Base-by-base conservation (phyloP, 2,329 filamentous ascomycete species). In the Aspergillus latus region DNA sequence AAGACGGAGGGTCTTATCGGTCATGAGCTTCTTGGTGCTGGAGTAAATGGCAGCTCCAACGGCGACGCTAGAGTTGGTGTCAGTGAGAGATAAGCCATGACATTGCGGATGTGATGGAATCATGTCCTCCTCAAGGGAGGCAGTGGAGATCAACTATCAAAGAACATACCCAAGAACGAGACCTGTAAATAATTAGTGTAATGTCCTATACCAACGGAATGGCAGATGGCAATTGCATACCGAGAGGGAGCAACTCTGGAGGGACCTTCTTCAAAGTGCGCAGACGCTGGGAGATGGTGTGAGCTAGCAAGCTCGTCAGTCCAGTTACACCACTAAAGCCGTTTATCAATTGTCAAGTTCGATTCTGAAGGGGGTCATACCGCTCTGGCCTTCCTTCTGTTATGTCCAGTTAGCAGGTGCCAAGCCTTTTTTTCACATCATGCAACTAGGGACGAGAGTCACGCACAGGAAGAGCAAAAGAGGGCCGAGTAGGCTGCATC, bases 261-360 rank as follows among this genome's bases (percentile, higher is more conserved):
- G 94, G 94, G 72, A 97, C 88, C 79, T 87, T 87, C 84, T 89
- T 92, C 72, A 97, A 83, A 74, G 86, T 88, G 75, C 92, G 89
- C 70, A 99, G 83, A 75, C 93, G 90, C 82, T 97, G 94, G 65
- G 93, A 96, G 78, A 97, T 86, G 70, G 93, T 97, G 82, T 97
- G 94, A 74, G 91, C 94, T 99, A 57, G 43, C 67, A 55, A 60
- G 49, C 29, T 49, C 21, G 62, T 72, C 59, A 69, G 65, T 64
- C 60, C 57, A 61, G 58, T 54, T 37, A 46, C 28, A 34, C n/a
- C 32, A 39, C 9, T 50, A 21, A 28, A 42, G 29, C 34, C 15
- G 49, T 9, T 43, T 46, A 54, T 40, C 40, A 29, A 55, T 15
- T 32, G 21, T 58, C 56, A 55, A 61, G 59, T 39, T 34, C 55